phyloP scores from a whole-genome alignment of 768 basidiomycete species.

The Gelatoporia subvermispora region DNA sequence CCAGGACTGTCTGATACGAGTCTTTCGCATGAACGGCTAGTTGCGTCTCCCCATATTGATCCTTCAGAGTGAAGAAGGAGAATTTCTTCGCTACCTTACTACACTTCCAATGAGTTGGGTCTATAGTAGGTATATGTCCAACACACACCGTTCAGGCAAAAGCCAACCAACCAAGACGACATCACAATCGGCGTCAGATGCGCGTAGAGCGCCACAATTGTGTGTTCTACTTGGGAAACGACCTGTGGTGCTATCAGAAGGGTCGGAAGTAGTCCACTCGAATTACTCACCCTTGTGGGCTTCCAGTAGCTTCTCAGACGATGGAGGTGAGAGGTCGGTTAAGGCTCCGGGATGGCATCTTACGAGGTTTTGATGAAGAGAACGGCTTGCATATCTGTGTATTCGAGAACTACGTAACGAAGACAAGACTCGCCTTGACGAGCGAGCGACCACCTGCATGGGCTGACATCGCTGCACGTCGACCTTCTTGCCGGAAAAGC shows the following conservation, averaged over 20 bases:
- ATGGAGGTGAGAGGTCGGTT: no score
- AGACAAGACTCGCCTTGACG: no score
- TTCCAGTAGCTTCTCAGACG: no score
- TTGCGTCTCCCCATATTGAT: slow-evolving; percentile 73
- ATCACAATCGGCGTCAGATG: slow-evolving; percentile 16
- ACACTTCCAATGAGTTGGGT: slow-evolving; percentile 17
- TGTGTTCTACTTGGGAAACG: slow-evolving; percentile 23
- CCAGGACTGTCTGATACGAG: slow-evolving; percentile 24
- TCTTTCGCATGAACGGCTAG: slow-evolving; percentile 54
- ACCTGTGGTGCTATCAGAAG: slow-evolving; percentile 5
- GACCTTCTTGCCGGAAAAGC: no score
- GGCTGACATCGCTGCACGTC: no score
- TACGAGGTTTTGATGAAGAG: no score
- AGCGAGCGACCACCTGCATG: no score
- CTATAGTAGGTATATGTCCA: slow-evolving; percentile 11
- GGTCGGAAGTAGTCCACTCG: neutral
- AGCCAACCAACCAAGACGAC: slow-evolving; percentile 83
- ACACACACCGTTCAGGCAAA: slow-evolving; percentile 70
- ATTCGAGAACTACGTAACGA: no score
- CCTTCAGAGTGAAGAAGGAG: slow-evolving; percentile 85
- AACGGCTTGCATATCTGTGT: no score
- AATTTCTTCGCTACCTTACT: slow-evolving; percentile 57
- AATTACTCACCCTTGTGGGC: no score
- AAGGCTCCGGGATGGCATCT: no score
- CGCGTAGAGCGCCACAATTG: slow-evolving; percentile 18